Evolutionary conservation across 2,329 filamentous ascomycete genomes (phyloP), one percentile per base, ranked within the genome.

Genomic region (Hypocrella siamensis): DNA sequence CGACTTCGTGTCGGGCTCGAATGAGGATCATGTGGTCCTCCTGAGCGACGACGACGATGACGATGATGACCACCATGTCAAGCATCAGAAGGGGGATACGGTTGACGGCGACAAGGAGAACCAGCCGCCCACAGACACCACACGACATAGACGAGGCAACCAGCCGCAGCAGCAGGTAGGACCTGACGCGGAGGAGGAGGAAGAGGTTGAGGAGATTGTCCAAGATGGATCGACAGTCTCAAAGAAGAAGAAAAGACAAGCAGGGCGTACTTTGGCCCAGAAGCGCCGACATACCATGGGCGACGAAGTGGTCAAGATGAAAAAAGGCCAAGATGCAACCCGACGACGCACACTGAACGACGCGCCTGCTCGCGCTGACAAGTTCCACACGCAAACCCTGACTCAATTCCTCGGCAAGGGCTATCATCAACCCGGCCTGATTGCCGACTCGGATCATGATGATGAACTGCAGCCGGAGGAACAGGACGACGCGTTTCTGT

Each of bases 401-500:
- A 61, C 58, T 11, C 57, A 61, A 33, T 49, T 59, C 17, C 37
- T 56, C 10, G 45, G 44, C 2, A 42, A 41, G 5, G 41, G 45
- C n/a, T 31, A 30, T 6, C 31, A 12, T 12, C 21, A 12, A 12
- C 7, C 21, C 21, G 21, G 42, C 8, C 41, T 42, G 15, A 46
- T 61, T 29, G 47, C 48, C 18, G 56, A 59, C 31, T 60, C 56
- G 5, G 56, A 60, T 19, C 57, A 57, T 7, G 54, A 59, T 14
- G 42, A 44, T 3, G 46, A 46, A 4, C 40, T 42, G 2, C 39
- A 36, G 26, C 26, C 37, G 16, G 34, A 35, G n/a, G 32, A 29
- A 8, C 16, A 35, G 16, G 39, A 45, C n/a, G 43, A 45, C 19
- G 50, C 40, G 1, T 56, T 56, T 19, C 41, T 49, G 18, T 45